Evolutionary conservation across 2,329 filamentous ascomycete species (phyloP), one percentile per base, ranked within the genome.

Genomic region (Raffaelea ambrosiae): DNA sequence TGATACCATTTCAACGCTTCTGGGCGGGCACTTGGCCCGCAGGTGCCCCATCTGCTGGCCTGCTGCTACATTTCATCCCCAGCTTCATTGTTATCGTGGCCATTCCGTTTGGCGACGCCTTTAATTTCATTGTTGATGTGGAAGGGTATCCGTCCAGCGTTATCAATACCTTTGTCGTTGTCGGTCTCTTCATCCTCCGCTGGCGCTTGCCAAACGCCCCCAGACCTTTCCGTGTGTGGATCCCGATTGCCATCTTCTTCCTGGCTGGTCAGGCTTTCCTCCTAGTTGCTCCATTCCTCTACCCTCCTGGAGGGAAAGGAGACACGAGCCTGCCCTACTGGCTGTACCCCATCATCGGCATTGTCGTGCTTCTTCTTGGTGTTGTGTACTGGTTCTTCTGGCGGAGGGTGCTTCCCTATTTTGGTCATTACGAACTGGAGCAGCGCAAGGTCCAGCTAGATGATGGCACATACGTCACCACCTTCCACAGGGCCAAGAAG

Each of bases 11-110:
- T 49, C 79, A 77, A 0, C 65, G 68, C 1, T 67, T 84, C 55
- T 84, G 77, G 70, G 79, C 80, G 13, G 77, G 74, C 60, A 83
- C 81, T 57, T 77, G 74, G 62, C 84, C 83, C 0, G 83, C 81
- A 52, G 79, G 81, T 48, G 74, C 83, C 0, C 83, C 83, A 0
- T 72, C 77, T n/a, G 67, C 78, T 7, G 65, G 73, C 1, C 63
- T 80, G 14, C 76, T 84, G 55, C 69, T 84, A 31, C 81, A 85
- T 60, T 85, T 78, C 71, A 57, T 81, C n/a, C 71, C 83, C 4
- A 82, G 79, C 0, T 68, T 82, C 49, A 71, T 86, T 43, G 72
- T 85, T 21, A 52, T 57, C 8, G 39, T 57, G 3, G 54, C 54
- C 36, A 50, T 56, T 18, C 55, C 55, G 8, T 53, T 56, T 46